phyloP scores from a whole-genome alignment of 1,284 basidiomycete species.

The Apiotrichum porosum region DNA sequence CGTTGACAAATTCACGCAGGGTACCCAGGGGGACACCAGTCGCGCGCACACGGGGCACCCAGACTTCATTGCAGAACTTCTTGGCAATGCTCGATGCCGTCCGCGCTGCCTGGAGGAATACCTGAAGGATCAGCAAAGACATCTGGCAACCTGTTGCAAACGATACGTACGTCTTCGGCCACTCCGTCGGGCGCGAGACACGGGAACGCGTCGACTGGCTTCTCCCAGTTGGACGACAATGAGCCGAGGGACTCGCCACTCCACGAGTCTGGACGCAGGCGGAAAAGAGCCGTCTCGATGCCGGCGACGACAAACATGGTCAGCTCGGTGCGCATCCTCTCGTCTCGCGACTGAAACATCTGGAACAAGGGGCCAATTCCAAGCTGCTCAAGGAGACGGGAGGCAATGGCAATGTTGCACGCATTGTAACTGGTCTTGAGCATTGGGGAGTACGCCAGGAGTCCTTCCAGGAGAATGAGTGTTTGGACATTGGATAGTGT shows the following conservation, averaged over 20 bases:
- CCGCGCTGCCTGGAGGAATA: constrained; percentile 59
- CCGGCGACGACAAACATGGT: constrained; percentile 56
- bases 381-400: constrained; percentile 19
- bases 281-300: constrained; percentile 58
- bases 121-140: constrained; percentile 19
- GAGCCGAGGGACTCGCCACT: not conserved
- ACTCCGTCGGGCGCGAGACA: too few relatives aligned
- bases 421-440: constrained; percentile 18
- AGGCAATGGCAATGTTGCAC: constrained; percentile 17
- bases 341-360: constrained; percentile 2
- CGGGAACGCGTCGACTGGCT: too few relatives aligned
- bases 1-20: constrained; percentile 57
- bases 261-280: constrained; percentile 55
- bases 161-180: constrained; percentile 58
- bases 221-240: too few relatives aligned
- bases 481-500: constrained; percentile 64
- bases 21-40: constrained; percentile 69
- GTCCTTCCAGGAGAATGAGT: constrained; percentile 33
- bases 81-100: constrained; percentile 73
- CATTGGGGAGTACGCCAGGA: constrained; percentile 21
- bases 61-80: constrained; percentile 69
- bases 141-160: too few relatives aligned
- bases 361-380: not conserved
- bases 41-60: constrained; percentile 65
- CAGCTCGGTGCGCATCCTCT: constrained; percentile 17